Conservation (phyloP, 2,329 filamentous ascomycete genomes). For the Beauveria sp. region DNA sequence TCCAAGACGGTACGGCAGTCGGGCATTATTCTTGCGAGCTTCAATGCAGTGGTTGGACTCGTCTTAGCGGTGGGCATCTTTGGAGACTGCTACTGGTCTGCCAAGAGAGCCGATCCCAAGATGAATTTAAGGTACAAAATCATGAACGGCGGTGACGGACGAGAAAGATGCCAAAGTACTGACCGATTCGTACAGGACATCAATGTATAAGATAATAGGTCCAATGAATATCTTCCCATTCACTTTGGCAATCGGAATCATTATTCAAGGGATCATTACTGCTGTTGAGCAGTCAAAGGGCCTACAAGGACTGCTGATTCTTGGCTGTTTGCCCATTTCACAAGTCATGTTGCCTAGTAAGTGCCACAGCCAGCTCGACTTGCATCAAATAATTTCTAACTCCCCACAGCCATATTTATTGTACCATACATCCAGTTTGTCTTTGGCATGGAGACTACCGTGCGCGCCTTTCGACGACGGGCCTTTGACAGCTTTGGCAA, state of each 20-base stretch:
- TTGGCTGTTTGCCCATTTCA: slow-evolving; percentile 45
- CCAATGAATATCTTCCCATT: slow-evolving; percentile 47
- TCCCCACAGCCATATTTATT: slow-evolving; percentile 51
- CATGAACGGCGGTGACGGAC: background rate
- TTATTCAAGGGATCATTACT: slow-evolving; percentile 51
- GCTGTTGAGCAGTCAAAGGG: slow-evolving; percentile 49
- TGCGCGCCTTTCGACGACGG: slow-evolving; percentile 45
- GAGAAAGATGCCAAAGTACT: background rate
- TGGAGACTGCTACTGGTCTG: slow-evolving; percentile 44
- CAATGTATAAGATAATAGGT: slow-evolving; percentile 36
- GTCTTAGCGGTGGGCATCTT: slow-evolving; percentile 49
- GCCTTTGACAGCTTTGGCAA: slow-evolving; percentile 52
- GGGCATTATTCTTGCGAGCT: slow-evolving; percentile 52
- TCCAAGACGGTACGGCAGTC: slow-evolving; percentile 53
- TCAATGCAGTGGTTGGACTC: slow-evolving; percentile 53
- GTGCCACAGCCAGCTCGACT: slow-evolving; percentile 11
- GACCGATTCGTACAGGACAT: slow-evolving; percentile 21
- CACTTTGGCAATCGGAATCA: slow-evolving; percentile 48
- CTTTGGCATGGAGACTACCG: slow-evolving; percentile 54
- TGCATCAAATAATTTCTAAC: background rate
- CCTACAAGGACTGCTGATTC: slow-evolving; percentile 40
- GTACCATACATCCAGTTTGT: slow-evolving; percentile 58
- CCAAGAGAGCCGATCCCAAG: slow-evolving; percentile 32
- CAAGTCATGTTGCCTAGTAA: slow-evolving; percentile 54
- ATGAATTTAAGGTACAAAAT: slow-evolving; percentile 34